Conservation (phyloP, 371 early-diverging fungal genomes). For the Mucor irregularis region DNA sequence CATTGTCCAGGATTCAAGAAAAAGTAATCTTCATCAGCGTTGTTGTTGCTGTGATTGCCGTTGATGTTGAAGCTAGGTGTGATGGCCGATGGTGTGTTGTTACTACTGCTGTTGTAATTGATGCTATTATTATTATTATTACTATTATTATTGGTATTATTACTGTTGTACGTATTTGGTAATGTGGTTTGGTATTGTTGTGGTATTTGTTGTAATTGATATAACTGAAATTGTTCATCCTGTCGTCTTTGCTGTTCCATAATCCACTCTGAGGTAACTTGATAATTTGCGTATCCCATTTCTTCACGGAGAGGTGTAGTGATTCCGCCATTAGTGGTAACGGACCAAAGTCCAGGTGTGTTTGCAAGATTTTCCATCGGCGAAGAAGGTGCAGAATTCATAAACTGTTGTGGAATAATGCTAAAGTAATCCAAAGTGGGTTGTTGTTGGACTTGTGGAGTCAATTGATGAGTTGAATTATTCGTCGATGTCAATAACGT, state of each 20-base stretch:
- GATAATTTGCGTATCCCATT: background rate
- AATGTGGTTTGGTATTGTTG: background rate
- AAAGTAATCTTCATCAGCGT: background rate
- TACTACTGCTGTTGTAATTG: background rate
- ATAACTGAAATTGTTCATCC: conserved; percentile 9
- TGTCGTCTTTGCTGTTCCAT: conserved; percentile 14
- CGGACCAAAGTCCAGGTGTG: conserved; percentile 19
- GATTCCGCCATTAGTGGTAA: conserved; percentile 11
- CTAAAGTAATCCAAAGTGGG: conserved; percentile 16
- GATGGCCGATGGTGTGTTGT: background rate
- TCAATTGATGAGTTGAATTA: background rate
- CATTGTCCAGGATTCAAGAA: conserved; percentile 2
- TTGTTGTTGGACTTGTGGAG: background rate
- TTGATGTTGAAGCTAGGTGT: background rate
- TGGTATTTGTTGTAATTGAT: conserved; percentile 13
- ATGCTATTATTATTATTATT: background rate
- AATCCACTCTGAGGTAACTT: conserved; percentile 6
- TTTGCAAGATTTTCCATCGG: conserved; percentile 1
- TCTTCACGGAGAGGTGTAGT: conserved; percentile 16
- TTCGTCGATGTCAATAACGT: background rate
- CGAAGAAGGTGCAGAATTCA: conserved; percentile 9
- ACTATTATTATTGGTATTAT: background rate
- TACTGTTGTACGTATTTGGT: background rate
- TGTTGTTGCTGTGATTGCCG: background rate
- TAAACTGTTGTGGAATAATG: conserved; percentile 8